Conservation (phyloP, 441 rosid species). For the Mallotus japonicus region DNA sequence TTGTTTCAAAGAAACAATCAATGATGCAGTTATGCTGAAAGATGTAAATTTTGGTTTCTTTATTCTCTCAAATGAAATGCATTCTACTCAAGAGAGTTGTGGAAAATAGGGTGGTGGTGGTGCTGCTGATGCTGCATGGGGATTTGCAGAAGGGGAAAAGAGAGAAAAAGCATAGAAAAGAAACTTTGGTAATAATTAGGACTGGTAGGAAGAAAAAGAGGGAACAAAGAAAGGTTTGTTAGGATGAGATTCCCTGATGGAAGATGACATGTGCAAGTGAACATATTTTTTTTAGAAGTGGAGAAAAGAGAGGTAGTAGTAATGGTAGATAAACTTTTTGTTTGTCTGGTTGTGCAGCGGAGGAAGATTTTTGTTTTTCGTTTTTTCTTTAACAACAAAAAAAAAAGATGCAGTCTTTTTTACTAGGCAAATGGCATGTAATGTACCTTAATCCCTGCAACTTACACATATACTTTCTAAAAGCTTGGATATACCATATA, state of each 20-base stretch:
- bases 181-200: slow-evolving; percentile 43
- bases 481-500: slow-evolving; percentile 55
- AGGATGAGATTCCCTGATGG: slow-evolving; percentile 54
- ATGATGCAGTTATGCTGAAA: slow-evolving; percentile 19
- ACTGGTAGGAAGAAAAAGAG: slow-evolving; percentile 34
- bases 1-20: slow-evolving; percentile 4
- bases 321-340: slow-evolving; percentile 50
- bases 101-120: slow-evolving; percentile 22
- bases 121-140: slow-evolving; percentile 20
- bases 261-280: slow-evolving; percentile 46
- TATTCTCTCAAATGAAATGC: slow-evolving; percentile 3
- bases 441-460: slow-evolving; percentile 46
- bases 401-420: slow-evolving; percentile 44
- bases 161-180: slow-evolving; percentile 34
- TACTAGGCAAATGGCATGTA: slow-evolving; percentile 50
- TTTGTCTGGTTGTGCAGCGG: slow-evolving; percentile 50
- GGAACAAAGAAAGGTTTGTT: slow-evolving; percentile 42
- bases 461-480: slow-evolving; percentile 51
- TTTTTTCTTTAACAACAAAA: no score
- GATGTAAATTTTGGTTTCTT: background rate
- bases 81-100: slow-evolving; percentile 18
- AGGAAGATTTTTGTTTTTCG: slow-evolving; percentile 13
- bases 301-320: slow-evolving; percentile 14
- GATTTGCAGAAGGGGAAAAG: slow-evolving; percentile 38
- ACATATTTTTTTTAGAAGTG: slow-evolving; percentile 10